phyloP scores from a whole-genome alignment of 106 monocot species.

The Apostasia ramifera region DNA sequence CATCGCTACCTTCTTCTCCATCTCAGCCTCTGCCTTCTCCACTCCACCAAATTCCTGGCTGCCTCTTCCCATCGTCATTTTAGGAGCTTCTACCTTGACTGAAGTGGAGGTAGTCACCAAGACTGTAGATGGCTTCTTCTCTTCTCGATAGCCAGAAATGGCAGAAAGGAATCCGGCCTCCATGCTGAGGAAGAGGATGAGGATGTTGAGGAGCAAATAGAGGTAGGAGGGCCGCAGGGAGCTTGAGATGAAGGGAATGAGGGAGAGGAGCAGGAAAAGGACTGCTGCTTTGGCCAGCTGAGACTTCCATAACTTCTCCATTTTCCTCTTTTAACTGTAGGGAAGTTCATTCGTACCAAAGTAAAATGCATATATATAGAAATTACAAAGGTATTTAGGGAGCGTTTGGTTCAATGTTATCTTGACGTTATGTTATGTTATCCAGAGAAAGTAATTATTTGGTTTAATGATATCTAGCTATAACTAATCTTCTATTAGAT shows the following conservation, averaged over 20 bases:
- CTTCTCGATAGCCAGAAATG: constrained; percentile 16
- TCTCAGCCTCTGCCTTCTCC: neutral
- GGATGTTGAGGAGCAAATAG: constrained; percentile 77
- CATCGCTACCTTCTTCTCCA: neutral
- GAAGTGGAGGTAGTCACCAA: neutral
- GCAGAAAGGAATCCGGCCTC: constrained; percentile 54
- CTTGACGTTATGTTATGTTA: neutral
- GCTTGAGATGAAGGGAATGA: constrained; percentile 43
- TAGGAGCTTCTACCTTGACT: neutral
- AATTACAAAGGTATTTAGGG: neutral
- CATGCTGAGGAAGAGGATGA: constrained; percentile 48
- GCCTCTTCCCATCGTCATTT: neutral
- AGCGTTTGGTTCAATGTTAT: neutral
- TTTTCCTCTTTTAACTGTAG: neutral
- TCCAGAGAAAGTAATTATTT: neutral
- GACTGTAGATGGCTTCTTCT: constrained; percentile 4
- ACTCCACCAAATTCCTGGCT: neutral
- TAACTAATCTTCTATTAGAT: too few relatives aligned
- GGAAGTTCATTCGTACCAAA: too few relatives aligned
- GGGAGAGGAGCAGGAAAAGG: constrained; percentile 34
- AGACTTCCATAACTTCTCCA: constrained; percentile 26
- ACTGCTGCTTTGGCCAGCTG: constrained; percentile 38
- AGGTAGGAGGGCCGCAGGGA: constrained; percentile 54
- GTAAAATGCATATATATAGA: too few relatives aligned
- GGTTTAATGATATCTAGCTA: neutral